Conservation (phyloP, 768 basidiomycete species). For the Ramaria rubella region DNA sequence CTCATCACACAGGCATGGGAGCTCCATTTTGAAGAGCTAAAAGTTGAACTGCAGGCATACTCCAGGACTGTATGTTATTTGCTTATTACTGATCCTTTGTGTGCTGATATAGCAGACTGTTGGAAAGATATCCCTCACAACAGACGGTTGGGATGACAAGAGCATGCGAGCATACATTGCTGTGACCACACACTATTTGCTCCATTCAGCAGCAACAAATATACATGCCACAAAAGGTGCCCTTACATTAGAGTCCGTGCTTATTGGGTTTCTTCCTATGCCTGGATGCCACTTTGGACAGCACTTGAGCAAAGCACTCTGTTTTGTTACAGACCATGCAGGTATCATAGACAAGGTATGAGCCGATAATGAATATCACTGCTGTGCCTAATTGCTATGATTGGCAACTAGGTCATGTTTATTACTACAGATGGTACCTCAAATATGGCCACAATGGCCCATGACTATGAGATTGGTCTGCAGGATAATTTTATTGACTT, state of each 20-base stretch:
- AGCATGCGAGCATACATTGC: conserved; percentile 35
- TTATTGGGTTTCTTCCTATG: too few relatives aligned
- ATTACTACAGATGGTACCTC: too few relatives aligned
- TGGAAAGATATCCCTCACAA: conserved; percentile 33
- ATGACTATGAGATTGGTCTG: too few relatives aligned
- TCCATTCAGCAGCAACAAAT: conserved; percentile 18
- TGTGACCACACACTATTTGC: conserved; percentile 38
- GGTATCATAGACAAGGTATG: background rate
- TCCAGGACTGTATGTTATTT: background rate
- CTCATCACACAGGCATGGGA: background rate
- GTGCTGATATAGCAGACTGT: conserved; percentile 18
- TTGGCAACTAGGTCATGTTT: too few relatives aligned
- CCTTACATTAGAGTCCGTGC: background rate
- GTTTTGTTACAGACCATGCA: background rate
- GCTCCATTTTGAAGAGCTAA: background rate
- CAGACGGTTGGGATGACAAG: conserved; percentile 33
- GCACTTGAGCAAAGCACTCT: background rate
- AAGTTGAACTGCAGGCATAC: background rate
- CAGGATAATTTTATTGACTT: too few relatives aligned
- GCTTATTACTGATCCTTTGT: background rate
- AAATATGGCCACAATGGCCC: too few relatives aligned
- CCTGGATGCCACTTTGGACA: background rate
- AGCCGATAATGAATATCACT: too few relatives aligned
- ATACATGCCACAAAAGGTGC: conserved; percentile 7
- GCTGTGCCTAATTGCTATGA: too few relatives aligned